These are phyloP conservation scores for Hortiboletus campestris DNA, from an alignment of 768 basidiomycete species.

Conservation along the genomic window DNA sequence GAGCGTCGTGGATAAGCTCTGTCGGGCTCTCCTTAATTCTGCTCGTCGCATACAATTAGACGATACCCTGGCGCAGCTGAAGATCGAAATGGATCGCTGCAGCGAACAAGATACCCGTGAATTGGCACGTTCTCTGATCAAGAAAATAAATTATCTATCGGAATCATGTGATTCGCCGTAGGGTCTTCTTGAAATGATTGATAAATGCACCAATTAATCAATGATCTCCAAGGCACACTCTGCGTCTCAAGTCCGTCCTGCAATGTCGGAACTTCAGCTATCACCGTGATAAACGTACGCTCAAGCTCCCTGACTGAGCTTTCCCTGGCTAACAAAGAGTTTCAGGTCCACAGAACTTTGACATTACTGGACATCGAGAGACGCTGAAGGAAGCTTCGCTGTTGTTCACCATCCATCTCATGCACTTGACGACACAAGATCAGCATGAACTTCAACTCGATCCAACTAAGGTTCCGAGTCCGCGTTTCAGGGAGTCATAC, in stretches of 20 bases:
- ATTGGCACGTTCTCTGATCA: constrained; percentile 7
- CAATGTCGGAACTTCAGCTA: neutral
- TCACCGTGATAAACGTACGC: constrained; percentile 5
- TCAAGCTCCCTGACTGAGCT: neutral
- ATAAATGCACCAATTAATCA: neutral
- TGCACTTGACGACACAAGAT: constrained; percentile 31
- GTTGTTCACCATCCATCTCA: constrained; percentile 25
- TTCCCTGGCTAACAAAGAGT: neutral
- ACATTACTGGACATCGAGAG: constrained; percentile 19
- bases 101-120: constrained; percentile 19
- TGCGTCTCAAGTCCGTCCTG: constrained; percentile 12
- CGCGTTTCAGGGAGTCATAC: constrained; percentile 26
- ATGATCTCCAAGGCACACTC: constrained; percentile 10
- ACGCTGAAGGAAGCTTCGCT: constrained; percentile 19
- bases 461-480: constrained; percentile 17
- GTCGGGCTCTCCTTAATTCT: constrained; percentile 9
- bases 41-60: constrained; percentile 18
- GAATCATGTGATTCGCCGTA: constrained; percentile 18
- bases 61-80: constrained; percentile 13
- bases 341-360: constrained; percentile 16
- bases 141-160: constrained; percentile 20
- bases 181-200: neutral
- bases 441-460: constrained; percentile 30
- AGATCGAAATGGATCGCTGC: constrained; percentile 9
- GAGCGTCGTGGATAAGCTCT: constrained; percentile 17